A percentile compares a stretch with the other conserved stretches of the same genome.
These are phyloP conservation scores for Gossypium sturtianum DNA, from an alignment of 345 rosid genomes.

Conservation along the genomic window DNA sequence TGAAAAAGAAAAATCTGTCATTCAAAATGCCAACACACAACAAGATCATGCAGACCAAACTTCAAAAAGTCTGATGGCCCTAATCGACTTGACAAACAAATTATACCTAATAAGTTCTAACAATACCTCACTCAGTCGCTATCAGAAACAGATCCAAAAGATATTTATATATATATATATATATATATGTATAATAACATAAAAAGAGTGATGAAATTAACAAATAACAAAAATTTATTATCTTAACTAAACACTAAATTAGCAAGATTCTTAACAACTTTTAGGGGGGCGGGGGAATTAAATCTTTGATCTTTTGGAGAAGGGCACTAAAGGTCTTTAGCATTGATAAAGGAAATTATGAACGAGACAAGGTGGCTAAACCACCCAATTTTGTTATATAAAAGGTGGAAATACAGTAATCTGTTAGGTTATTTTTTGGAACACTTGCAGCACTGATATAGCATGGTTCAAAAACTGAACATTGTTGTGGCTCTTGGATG, in stretches of 20 bases:
- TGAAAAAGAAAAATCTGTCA: constrained; percentile 7
- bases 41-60: background rate
- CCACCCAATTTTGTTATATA: background rate
- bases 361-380: background rate
- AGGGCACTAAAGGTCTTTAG: background rate
- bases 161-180: too few species aligned
- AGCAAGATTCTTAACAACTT: background rate
- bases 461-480: background rate
- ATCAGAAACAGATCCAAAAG: background rate
- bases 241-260: background rate
- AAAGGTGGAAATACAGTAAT: background rate
- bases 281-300: background rate
- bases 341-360: background rate
- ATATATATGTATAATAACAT: background rate
- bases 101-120: background rate
- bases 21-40: background rate
- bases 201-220: background rate
- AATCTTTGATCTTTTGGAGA: background rate
- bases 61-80: background rate
- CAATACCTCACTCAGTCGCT: constrained; percentile 4
- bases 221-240: background rate
- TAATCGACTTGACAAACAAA: background rate
- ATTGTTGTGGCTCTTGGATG: background rate
- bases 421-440: background rate
- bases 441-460: background rate